Evolutionary conservation across 176 grass and related monocot genomes (phyloP).

Genomic region (Juncus inflexus): DNA sequence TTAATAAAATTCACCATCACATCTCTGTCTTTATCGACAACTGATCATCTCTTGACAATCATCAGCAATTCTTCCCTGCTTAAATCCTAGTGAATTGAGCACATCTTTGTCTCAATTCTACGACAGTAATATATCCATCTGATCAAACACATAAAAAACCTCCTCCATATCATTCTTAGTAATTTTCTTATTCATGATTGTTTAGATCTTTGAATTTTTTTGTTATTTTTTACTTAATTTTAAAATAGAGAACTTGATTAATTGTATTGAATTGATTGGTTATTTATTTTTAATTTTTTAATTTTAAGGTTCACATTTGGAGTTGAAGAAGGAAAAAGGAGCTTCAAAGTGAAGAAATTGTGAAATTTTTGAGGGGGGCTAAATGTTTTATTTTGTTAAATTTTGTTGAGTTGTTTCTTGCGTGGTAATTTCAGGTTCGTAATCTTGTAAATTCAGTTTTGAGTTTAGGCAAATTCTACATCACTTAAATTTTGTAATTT

Average conservation of each 20-base stretch:
- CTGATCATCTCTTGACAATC: constrained; percentile 68
- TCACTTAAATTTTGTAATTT: too few relatives aligned
- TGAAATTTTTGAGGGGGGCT: too few relatives aligned
- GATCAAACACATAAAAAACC: constrained; percentile 79
- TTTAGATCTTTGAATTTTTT: neutral
- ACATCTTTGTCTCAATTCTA: constrained; percentile 48
- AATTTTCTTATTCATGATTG: constrained; percentile 32
- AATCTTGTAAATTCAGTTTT: constrained; percentile 24
- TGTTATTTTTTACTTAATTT: too few relatives aligned
- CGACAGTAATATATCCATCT: constrained; percentile 81
- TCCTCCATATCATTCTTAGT: constrained; percentile 50
- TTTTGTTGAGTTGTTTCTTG: neutral
- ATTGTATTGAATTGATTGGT: too few relatives aligned
- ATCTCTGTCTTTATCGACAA: constrained; percentile 62
- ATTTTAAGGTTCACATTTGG: too few relatives aligned
- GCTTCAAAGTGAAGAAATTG: too few relatives aligned
- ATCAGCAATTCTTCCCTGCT: constrained; percentile 49
- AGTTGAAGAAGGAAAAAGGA: too few relatives aligned
- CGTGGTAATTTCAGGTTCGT: neutral
- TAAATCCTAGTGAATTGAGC: constrained; percentile 62
- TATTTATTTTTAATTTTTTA: too few relatives aligned
- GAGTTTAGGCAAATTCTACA: neutral
- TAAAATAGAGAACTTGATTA: too few relatives aligned
- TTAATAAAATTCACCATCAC: constrained; percentile 64
- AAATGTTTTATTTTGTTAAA: too few relatives aligned